Evolutionary conservation across 345 rosid species (phyloP), one percentile per base, ranked within the genome.

Genomic region (Dovyalis caffra): DNA sequence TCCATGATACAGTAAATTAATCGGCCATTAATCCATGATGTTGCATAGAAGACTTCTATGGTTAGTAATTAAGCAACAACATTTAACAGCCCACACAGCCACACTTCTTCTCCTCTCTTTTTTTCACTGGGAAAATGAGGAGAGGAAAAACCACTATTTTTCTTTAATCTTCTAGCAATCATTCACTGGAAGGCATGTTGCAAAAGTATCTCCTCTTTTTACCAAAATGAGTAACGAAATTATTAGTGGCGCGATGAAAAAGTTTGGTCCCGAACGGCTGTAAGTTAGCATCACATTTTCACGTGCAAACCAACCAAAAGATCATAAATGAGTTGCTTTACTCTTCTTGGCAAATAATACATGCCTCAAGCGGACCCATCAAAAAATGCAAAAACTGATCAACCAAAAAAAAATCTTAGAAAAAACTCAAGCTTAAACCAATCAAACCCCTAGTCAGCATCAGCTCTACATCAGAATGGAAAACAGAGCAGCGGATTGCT

Each of bases 361-460:
- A 6, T 47, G 28, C 8, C 40, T 9, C 31, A 20, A n/a, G 51
- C 34, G 53, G 5, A 25, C 57, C 23, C 23, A 25, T 53, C 10
- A 66, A 43, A 67, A 40, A 51, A 23, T 21, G 31, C 62, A 32
- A 32, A 32, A 20, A 51, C 62, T 69, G 63, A 69, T 51, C 73
- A 69, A 53, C 12, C 31, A 57, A n/a, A 70, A 35, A n/a, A 15
- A 58, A 58, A 57, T 12, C 18, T 3, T n/a, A 71, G 14, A 3
- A 71, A n/a, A 58, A 26, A 10, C 32, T 14, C 29, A 5, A 56
- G 25, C 12, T 53, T n/a, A 8, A 70, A 56, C 38, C 6, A 70
- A 16, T 32, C 47, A 34, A 34, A 33, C n/a, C 64, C 11, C 11
- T 3, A 18, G 33, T 40, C 23, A 29, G 33, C 57, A 28, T 16